These are phyloP conservation scores for Pseudogymnoascus sp. DNA, from an alignment of 2,329 filamentous ascomycete genomes.

Conservation along the genomic window DNA sequence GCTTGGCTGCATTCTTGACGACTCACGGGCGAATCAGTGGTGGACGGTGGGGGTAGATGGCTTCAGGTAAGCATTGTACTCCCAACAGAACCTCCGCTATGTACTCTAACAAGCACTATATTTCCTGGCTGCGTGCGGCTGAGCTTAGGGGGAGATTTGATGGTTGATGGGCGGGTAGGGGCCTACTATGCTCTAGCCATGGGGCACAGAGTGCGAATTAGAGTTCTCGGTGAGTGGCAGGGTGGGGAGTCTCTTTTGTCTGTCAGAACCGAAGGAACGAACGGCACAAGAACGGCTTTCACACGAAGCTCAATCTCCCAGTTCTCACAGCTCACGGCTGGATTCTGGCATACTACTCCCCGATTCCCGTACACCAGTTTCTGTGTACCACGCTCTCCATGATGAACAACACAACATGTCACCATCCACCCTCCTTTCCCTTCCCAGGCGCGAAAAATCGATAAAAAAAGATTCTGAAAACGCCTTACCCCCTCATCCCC, in stretches of 20 bases:
- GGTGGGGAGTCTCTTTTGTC: background rate
- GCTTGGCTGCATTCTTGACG: background rate
- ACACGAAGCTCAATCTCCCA: background rate
- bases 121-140: background rate
- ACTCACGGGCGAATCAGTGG: background rate
- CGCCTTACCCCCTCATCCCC: background rate
- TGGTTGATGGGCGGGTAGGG: background rate
- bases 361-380: too few relatives aligned
- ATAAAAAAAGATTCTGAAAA: conserved; percentile 1
- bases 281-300: background rate
- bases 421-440: background rate
- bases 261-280: background rate
- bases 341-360: background rate
- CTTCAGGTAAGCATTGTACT: background rate
- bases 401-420: background rate
- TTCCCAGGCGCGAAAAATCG: background rate
- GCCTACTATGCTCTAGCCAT: background rate
- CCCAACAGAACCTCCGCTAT: background rate
- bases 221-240: background rate
- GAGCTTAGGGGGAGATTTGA: conserved; percentile 1
- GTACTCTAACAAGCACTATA: background rate
- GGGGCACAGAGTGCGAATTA: background rate
- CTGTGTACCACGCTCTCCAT: background rate
- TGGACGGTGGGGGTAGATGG: background rate
- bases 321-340: background rate